Conservation (phyloP, 1,284 basidiomycete genomes). For the Cryptococcus jaspeensis region DNA sequence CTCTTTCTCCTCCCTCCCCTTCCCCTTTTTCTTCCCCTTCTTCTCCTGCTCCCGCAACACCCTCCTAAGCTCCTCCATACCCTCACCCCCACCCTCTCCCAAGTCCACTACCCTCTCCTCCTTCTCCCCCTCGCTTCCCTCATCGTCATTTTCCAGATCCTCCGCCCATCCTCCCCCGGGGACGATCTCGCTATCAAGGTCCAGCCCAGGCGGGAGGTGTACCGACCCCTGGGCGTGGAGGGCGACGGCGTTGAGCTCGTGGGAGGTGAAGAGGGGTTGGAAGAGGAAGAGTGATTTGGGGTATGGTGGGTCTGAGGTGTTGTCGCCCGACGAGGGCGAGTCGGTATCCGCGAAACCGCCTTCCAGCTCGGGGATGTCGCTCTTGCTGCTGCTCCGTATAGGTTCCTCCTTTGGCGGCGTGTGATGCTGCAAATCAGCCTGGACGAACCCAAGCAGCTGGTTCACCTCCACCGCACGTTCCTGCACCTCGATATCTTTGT, state of each 20-base stretch:
- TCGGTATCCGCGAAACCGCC: slow-evolving; percentile 37
- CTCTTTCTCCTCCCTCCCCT: slow-evolving; percentile 35
- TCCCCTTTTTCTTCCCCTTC: slow-evolving; percentile 42
- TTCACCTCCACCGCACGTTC: slow-evolving; percentile 83
- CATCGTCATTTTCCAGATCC: slow-evolving; percentile 34
- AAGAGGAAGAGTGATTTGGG: slow-evolving; percentile 90
- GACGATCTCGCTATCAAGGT: slow-evolving; percentile 82
- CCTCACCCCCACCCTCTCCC: slow-evolving; percentile 43
- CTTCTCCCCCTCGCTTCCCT: slow-evolving; percentile 38
- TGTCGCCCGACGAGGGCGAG: slow-evolving; percentile 35
- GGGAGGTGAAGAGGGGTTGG: slow-evolving; percentile 71
- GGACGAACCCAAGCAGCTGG: slow-evolving; percentile 76
- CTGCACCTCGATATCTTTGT: slow-evolving; percentile 77
- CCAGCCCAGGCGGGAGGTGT: slow-evolving; percentile 74
- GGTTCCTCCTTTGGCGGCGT: slow-evolving; percentile 33
- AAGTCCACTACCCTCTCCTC: slow-evolving; percentile 29
- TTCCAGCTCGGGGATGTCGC: slow-evolving; percentile 45
- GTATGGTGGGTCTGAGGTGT: slow-evolving; percentile 35
- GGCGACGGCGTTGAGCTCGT: slow-evolving; percentile 85
- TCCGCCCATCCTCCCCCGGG: slow-evolving; percentile 49
- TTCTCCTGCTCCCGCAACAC: slow-evolving; percentile 52
- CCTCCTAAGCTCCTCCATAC: slow-evolving; percentile 51
- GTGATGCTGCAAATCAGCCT: slow-evolving; percentile 70
- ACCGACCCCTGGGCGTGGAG: slow-evolving; percentile 75
- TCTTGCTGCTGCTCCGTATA: slow-evolving; percentile 9